Percentiles rank a stretch among this genome's conserved stretches.
Evolutionary conservation across 495 filamentous ascomycete genomes (phyloP).

Genomic region (Aspergillus mulundensis): DNA sequence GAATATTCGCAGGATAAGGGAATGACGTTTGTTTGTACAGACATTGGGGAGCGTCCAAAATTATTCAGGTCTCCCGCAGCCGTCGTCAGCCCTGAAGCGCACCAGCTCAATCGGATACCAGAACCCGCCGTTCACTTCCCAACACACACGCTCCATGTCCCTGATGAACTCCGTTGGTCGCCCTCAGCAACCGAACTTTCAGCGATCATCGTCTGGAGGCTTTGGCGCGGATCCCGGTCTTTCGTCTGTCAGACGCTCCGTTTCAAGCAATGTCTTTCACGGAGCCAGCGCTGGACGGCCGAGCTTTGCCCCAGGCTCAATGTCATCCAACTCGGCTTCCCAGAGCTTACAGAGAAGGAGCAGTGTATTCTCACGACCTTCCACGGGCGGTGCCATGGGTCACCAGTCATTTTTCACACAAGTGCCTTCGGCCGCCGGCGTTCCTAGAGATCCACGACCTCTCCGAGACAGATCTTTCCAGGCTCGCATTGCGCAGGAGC

Average conservation of each 20-base stretch:
- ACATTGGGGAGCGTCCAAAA: slow-evolving; percentile 73
- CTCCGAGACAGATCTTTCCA: slow-evolving; percentile 78
- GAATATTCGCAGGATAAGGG: slow-evolving; percentile 7
- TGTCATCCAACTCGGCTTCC: slow-evolving; percentile 41
- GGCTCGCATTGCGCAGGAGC: slow-evolving; percentile 75
- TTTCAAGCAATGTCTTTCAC: slow-evolving; percentile 65
- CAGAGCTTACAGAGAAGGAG: slow-evolving; percentile 65
- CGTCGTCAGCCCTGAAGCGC: slow-evolving; percentile 92
- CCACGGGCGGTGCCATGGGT: slow-evolving; percentile 56
- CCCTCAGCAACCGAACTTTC: slow-evolving; percentile 79
- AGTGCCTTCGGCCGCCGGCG: slow-evolving; percentile 69
- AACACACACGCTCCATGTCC: slow-evolving; percentile 75
- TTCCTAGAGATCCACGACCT: slow-evolving; percentile 84
- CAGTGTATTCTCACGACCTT: slow-evolving; percentile 74
- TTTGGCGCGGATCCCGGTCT: slow-evolving; percentile 68
- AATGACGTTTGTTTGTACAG: slow-evolving; percentile 38
- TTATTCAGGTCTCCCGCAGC: slow-evolving; percentile 80
- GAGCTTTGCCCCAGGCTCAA: slow-evolving; percentile 65
- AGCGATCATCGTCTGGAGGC: slow-evolving; percentile 73
- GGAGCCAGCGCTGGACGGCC: slow-evolving; percentile 57
- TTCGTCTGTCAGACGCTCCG: slow-evolving; percentile 81
- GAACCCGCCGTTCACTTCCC: slow-evolving; percentile 59
- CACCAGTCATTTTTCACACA: slow-evolving; percentile 92
- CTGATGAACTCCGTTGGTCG: slow-evolving; percentile 83
- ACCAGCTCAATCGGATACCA: slow-evolving; percentile 74